Evolutionary conservation across 345 rosid species (phyloP), one percentile per base, ranked within the genome.

Genomic region (Luvunga scandens): DNA sequence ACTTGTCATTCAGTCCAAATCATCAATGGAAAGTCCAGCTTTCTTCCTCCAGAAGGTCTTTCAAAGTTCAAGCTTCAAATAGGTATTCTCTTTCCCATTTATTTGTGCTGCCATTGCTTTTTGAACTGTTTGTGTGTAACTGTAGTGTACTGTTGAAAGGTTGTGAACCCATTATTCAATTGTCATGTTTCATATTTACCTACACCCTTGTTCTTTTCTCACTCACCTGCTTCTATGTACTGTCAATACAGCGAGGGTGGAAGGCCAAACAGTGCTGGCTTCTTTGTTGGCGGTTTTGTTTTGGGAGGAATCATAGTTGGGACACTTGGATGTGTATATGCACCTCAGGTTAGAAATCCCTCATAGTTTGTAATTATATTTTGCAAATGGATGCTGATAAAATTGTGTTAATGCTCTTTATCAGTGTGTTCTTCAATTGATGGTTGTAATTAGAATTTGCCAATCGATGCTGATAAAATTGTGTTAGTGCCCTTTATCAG

Each of bases 251-350:
- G 99, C 73, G 90, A 92, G 86, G 90, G 87, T 66, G 91, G 87
- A 75, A 82, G 88, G 81, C 57, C 93, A 75, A 84, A 89, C 81
- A 84, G 83, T 79, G 84, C 92, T 1, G 82, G 89, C 80, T 66
- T 86, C 74, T 95, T 95, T 81, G 91, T 93, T 55, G 98, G 99
- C 77, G 98, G 96, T 62, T 95, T 95, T 82, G 90, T 95, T 77
- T 83, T 93, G 85, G 98, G 99, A 38, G 98, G 97, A 81, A 85
- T 93, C 33, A 81, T 93, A 77, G 91, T 92, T 45, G 99, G 97
- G 59, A 88, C 99, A 59, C 97, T 95, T 73, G 99, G 99, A 77
- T 92, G 98, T 83, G 98, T 93, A 36, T 95, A 87, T 71, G 98
- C 99, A 25, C 97, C 99, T 62, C 97, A 95, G 97, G 99, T 95